Evolutionary conservation across 192 early-diverging fungal species (phyloP).

Genomic region (Chytriomyces sp.): DNA sequence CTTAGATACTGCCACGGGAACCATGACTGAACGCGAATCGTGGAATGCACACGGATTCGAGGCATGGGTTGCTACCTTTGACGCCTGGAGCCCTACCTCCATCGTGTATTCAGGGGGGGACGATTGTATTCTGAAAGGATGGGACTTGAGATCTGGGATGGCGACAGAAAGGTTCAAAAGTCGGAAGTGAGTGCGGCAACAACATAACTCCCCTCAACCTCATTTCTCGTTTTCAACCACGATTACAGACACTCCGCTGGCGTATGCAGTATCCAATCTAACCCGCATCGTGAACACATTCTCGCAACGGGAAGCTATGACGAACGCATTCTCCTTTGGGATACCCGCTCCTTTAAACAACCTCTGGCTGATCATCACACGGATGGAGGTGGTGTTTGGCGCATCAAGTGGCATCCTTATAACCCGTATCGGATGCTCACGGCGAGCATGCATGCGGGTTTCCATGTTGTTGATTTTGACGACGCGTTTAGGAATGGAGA

Average conservation of each 20-base stretch:
- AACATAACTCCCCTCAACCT: background rate
- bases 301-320: slow-evolving; percentile 94
- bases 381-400: slow-evolving; percentile 88
- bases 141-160: slow-evolving; percentile 74
- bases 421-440: slow-evolving; percentile 64
- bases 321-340: slow-evolving; percentile 87
- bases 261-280: slow-evolving; percentile 87
- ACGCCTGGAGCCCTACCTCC: slow-evolving; percentile 71
- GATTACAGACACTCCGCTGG: slow-evolving; percentile 76
- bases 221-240: background rate
- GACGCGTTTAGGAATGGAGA: slow-evolving; percentile 21
- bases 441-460: slow-evolving; percentile 91
- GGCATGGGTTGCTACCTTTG: slow-evolving; percentile 92
- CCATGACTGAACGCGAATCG: slow-evolving; percentile 39
- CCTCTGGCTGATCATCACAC: slow-evolving; percentile 70
- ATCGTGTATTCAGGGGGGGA: slow-evolving; percentile 85
- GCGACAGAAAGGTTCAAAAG: slow-evolving; percentile 62
- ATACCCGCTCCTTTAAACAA: slow-evolving; percentile 77
- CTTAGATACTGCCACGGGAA: background rate
- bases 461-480: slow-evolving; percentile 72
- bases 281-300: slow-evolving; percentile 73
- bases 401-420: slow-evolving; percentile 91
- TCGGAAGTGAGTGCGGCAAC: slow-evolving; percentile 47
- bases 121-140: slow-evolving; percentile 82
- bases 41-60: slow-evolving; percentile 90